phyloP scores from a whole-genome alignment of 306 rosid species.

The Alnus glutinosa region DNA sequence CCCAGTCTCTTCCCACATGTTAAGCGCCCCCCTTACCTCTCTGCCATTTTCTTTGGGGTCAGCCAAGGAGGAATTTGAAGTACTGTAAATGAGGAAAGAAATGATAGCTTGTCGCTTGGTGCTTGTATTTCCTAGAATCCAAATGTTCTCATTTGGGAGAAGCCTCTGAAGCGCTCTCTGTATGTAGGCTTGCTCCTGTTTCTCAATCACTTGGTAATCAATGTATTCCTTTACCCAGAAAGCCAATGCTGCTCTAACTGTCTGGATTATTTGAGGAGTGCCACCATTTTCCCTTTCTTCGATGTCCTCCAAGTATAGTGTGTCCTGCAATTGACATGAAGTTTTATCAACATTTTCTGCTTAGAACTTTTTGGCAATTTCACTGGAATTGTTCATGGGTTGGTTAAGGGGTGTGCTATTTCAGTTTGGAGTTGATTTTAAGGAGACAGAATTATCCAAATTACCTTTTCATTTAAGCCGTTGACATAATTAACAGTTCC shows the following conservation, averaged over 20 bases:
- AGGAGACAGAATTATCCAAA: not conserved
- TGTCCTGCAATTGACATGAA: slow-evolving; percentile 54
- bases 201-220: slow-evolving; percentile 60
- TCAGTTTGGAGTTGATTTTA: too few relatives aligned
- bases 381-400: too few relatives aligned
- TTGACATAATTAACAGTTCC: slow-evolving; percentile 79
- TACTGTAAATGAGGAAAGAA: slow-evolving; percentile 65
- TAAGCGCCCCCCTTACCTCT: slow-evolving; percentile 27
- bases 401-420: too few relatives aligned
- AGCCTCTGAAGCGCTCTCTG: slow-evolving; percentile 60
- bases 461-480: slow-evolving; percentile 65
- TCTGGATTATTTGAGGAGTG: slow-evolving; percentile 84
- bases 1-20: slow-evolving; percentile 62
- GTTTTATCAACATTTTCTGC: not conserved
- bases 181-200: slow-evolving; percentile 47
- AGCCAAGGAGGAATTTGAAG: slow-evolving; percentile 34
- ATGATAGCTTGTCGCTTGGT: slow-evolving; percentile 66
- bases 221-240: slow-evolving; percentile 84
- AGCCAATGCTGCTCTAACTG: slow-evolving; percentile 79
- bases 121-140: slow-evolving; percentile 58
- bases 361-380: not conserved
- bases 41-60: not conserved
- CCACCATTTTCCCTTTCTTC: slow-evolving; percentile 90
- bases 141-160: slow-evolving; percentile 49
- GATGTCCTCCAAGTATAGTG: slow-evolving; percentile 61